Evolutionary conservation across 2,329 filamentous ascomycete species (phyloP), one percentile per base, ranked within the genome.

Genomic region (Penicillium concentricum): DNA sequence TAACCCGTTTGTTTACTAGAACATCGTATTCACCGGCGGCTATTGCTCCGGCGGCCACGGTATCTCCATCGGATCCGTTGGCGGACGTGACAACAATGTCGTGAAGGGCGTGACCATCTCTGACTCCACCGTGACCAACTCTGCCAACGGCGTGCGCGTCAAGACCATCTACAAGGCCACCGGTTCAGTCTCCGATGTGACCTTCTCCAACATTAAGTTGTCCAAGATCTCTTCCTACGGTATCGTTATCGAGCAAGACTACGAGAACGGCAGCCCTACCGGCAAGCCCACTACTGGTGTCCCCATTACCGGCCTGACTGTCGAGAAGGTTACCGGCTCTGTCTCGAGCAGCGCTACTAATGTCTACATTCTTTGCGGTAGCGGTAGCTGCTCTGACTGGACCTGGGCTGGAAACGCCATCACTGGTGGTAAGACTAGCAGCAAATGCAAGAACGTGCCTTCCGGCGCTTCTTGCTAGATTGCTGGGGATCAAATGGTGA

Each of bases 221-320:
- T 76, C 72, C 39, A 69, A 71, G 41, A 84, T 84, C 64, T 69
- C 78, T 45, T 72, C 79, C 22, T 84, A 85, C 66, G 83, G 80
- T 43, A 80, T 86, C 56, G 75, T 85, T 49, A 79, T 87, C 56
- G 74, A 85, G 69, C 84, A 87, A 73, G 82, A 85, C 67, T 85
- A 84, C 63, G 71, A 78, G 65, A 79, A 79, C 61, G 78, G 78
- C 47, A 75, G 75, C 41, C 74, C 74, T 3, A 76, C 72, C 16
- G 74, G 74, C 18, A 69, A 51, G 7, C 71, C 74, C 8, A 72
- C 74, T 42, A 70, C 58, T 32, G 76, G 75, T 15, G 68, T 79
- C 35, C 74, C 74, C 39, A 78, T 78, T 67, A 72, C 69, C 3
- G 74, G 71, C 35, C 57, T 79, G 26, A 76, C 68, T 3, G 55